These are phyloP conservation scores for Ascocoryne sarcoides DNA, from an alignment of 2,329 filamentous ascomycete species.

Conservation along the genomic window DNA sequence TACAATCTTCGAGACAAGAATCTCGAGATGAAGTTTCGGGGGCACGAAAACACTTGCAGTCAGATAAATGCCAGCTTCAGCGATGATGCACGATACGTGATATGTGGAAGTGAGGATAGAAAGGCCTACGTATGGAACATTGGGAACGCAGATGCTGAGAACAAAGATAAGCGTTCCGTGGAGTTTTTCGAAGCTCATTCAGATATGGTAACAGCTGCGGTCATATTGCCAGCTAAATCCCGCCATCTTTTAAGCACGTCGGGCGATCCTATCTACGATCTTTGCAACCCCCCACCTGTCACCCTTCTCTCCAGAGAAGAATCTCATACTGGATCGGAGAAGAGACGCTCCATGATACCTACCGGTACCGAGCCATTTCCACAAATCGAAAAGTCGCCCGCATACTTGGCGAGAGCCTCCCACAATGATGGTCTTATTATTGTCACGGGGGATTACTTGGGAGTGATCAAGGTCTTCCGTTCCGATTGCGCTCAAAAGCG, in stretches of 20 bases:
- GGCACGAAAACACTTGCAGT: constrained; percentile 80
- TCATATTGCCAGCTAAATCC: constrained; percentile 74
- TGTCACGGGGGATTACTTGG: constrained; percentile 79
- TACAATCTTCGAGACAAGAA: constrained; percentile 82
- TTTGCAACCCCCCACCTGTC: constrained; percentile 91
- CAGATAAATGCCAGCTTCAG: constrained; percentile 88
- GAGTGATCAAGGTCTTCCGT: constrained; percentile 86
- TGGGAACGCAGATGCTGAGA: constrained; percentile 40
- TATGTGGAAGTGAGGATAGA: constrained; percentile 87
- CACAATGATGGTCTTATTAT: constrained; percentile 85
- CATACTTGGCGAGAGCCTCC: constrained; percentile 65
- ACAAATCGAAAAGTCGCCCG: constrained; percentile 59
- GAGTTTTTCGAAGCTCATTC: constrained; percentile 90
- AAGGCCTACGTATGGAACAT: constrained; percentile 86
- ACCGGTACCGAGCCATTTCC: constrained; percentile 27
- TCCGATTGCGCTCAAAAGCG: constrained; percentile 79
- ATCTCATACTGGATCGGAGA: constrained; percentile 31
- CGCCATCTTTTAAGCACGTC: constrained; percentile 70
- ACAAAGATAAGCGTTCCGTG: constrained; percentile 68
- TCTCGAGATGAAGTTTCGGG: constrained; percentile 82
- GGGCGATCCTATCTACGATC: constrained; percentile 78
- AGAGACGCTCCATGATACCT: constrained; percentile 19
- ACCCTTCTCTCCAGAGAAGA: constrained; percentile 70
- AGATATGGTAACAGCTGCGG: constrained; percentile 78
- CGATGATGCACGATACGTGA: constrained; percentile 76